Evolutionary conservation across 768 basidiomycete species (phyloP).

Genomic region (Suillus hirtellus): DNA sequence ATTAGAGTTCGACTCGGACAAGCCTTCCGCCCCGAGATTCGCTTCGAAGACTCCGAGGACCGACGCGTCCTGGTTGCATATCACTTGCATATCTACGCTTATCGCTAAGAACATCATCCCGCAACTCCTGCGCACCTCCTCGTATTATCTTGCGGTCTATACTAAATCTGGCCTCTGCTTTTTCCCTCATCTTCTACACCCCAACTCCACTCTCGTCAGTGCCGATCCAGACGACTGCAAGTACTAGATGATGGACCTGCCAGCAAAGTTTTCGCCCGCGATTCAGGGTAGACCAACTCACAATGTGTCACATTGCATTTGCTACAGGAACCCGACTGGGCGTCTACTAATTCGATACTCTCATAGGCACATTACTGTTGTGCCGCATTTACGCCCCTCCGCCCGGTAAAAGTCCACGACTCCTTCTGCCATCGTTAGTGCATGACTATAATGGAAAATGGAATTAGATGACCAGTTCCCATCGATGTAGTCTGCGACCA

Average conservation of each 20-base stretch:
- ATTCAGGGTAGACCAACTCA: not conserved
- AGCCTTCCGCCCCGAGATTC: not conserved
- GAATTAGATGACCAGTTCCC: not conserved
- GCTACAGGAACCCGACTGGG: not conserved
- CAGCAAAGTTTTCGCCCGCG: not conserved
- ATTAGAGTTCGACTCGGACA: too few species aligned
- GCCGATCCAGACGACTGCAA: not conserved
- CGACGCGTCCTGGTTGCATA: too few species aligned
- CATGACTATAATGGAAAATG: constrained; percentile 13
- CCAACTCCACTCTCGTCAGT: not conserved
- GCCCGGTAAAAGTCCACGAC: not conserved
- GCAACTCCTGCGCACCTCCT: not conserved
- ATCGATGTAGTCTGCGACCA: constrained; percentile 15
- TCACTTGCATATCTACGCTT: too few species aligned
- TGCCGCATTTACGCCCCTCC: not conserved
- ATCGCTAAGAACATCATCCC: too few species aligned
- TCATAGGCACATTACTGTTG: not conserved
- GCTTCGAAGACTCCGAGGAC: not conserved
- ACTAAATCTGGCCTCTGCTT: not conserved
- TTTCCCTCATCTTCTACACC: too few species aligned
- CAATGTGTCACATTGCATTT: not conserved
- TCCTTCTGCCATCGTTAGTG: constrained; percentile 6
- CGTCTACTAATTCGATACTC: not conserved
- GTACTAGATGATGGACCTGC: not conserved
- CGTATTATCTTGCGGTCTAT: not conserved